Evolutionary conservation across 2,329 filamentous ascomycete genomes (phyloP).

Genomic region (Aspergillus pseudonomiae): DNA sequence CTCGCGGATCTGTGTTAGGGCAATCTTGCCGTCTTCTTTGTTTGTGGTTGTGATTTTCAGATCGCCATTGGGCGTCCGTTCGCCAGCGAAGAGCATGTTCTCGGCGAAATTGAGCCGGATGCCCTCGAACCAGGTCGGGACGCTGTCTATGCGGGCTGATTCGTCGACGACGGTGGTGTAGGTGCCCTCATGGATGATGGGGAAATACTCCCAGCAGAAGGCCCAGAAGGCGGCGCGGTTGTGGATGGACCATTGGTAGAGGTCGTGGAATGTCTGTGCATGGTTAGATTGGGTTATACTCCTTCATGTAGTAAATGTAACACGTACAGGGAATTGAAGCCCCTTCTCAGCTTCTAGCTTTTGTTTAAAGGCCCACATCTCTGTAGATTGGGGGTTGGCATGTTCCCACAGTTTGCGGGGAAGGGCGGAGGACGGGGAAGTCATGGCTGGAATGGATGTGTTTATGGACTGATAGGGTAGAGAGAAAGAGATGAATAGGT

Average conservation of each 20-base stretch:
- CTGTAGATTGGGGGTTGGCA: constrained; percentile 61
- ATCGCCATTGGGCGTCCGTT: constrained; percentile 39
- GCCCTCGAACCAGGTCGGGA: constrained; percentile 78
- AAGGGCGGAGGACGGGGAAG: constrained; percentile 14
- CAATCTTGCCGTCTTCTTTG: constrained; percentile 73
- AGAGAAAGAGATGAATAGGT: too few species aligned
- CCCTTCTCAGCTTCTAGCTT: constrained; percentile 61
- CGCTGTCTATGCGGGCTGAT: constrained; percentile 66
- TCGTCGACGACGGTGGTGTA: constrained; percentile 69
- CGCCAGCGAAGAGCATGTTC: constrained; percentile 70
- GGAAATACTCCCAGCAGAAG: constrained; percentile 62
- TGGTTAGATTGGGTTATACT: not conserved
- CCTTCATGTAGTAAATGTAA: too few species aligned
- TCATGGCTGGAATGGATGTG: constrained; percentile 12
- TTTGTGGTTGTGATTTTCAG: constrained; percentile 53
- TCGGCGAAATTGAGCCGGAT: constrained; percentile 76
- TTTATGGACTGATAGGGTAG: too few species aligned
- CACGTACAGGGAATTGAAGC: constrained; percentile 53
- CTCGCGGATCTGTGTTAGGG: constrained; percentile 65
- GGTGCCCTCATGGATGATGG: constrained; percentile 65
- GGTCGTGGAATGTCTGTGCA: constrained; percentile 56
- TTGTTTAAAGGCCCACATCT: constrained; percentile 70
- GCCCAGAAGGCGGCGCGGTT: constrained; percentile 67
- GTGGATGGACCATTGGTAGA: constrained; percentile 70
- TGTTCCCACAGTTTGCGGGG: constrained; percentile 72